These are phyloP conservation scores for Climacium dendroides DNA, from an alignment of 225 moss, liverwort and hornwort species.

Conservation along the genomic window DNA sequence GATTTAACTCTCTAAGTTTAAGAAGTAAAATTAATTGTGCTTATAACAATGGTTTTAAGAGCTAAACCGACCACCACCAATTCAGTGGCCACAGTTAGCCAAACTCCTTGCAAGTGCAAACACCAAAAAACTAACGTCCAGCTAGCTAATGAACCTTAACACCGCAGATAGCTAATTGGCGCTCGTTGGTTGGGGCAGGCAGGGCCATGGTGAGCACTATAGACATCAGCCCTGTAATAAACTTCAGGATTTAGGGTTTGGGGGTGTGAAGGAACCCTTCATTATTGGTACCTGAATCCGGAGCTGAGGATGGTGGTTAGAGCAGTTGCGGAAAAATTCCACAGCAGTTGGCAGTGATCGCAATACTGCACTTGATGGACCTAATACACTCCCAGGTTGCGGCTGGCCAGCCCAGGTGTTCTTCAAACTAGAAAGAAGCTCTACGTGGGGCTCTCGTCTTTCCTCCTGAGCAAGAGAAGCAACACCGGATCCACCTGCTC, in stretches of 20 bases:
- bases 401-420: constrained; percentile 16
- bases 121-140: neutral
- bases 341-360: constrained; percentile 72
- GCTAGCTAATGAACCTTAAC: neutral
- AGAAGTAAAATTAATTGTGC: neutral
- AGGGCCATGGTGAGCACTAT: neutral
- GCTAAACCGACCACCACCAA: neutral
- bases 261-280: neutral
- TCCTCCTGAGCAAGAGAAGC: constrained; percentile 34
- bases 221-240: neutral
- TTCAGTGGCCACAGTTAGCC: neutral
- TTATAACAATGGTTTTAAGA: neutral
- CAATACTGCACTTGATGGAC: constrained; percentile 74
- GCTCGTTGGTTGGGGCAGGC: neutral
- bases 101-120: neutral
- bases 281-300: constrained; percentile 61
- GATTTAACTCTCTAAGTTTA: neutral
- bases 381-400: constrained; percentile 9
- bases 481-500: constrained; percentile 35
- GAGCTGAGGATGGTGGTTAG: constrained; percentile 71
- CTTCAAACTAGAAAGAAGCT: constrained; percentile 46
- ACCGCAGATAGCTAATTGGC: neutral
- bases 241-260: neutral
- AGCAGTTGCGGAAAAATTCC: constrained; percentile 70
- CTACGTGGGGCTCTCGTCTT: constrained; percentile 17